phyloP scores from a whole-genome alignment of 179 eudicot genomes.

The Beta corolliflora region DNA sequence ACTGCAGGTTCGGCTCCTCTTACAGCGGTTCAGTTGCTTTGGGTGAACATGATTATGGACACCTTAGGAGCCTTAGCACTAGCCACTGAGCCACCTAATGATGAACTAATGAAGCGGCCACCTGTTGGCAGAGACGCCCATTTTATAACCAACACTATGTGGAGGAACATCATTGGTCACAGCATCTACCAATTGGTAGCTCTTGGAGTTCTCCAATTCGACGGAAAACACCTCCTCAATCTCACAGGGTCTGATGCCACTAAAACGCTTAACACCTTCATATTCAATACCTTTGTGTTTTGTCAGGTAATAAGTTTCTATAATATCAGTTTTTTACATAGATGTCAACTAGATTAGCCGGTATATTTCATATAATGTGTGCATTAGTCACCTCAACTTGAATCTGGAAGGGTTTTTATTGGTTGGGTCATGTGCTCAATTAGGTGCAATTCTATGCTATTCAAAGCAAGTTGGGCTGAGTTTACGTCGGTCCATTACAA shows the following conservation, averaged over 20 bases:
- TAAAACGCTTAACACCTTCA: slow-evolving; percentile 61
- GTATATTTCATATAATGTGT: not conserved
- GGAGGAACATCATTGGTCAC: slow-evolving; percentile 85
- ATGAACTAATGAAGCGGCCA: slow-evolving; percentile 69
- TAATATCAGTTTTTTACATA: not conserved
- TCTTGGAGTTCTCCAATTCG: slow-evolving; percentile 53
- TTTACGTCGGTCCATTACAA: too few species aligned
- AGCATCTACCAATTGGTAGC: slow-evolving; percentile 68
- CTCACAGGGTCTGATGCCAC: slow-evolving; percentile 55
- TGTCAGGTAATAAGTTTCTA: slow-evolving; percentile 62
- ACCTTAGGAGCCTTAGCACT: slow-evolving; percentile 86
- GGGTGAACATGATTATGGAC: slow-evolving; percentile 99
- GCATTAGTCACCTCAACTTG: not conserved
- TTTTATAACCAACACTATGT: slow-evolving; percentile 73
- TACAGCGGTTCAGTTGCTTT: slow-evolving; percentile 84
- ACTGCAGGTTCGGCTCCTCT: slow-evolving; percentile 81
- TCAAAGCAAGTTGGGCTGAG: too few species aligned
- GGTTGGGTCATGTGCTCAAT: too few species aligned
- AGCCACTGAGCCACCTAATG: slow-evolving; percentile 86
- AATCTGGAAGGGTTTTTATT: too few species aligned
- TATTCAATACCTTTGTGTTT: slow-evolving; percentile 87
- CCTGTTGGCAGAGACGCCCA: slow-evolving; percentile 63
- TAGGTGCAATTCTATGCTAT: too few species aligned
- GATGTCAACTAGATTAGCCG: not conserved
- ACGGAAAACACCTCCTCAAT: slow-evolving; percentile 52